Evolutionary conservation across 352 stramenopile species (phyloP).

Genomic region (Pythium utonaiense): DNA sequence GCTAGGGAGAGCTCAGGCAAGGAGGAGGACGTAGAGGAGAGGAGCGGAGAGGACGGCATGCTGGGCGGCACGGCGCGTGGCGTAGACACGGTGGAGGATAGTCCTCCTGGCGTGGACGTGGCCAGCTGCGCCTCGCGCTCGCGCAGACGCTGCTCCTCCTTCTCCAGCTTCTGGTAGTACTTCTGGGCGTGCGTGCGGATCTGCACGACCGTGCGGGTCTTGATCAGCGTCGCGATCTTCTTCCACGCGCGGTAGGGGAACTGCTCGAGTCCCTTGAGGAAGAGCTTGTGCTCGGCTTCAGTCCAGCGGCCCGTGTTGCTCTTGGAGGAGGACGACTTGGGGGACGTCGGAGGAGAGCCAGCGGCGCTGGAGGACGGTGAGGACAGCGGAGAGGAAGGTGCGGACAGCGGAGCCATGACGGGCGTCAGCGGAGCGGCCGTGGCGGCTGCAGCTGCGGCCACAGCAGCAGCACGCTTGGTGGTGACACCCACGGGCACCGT

Average conservation of each 20-base stretch:
- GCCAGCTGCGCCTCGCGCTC: slow-evolving; percentile 53
- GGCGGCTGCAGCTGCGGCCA: slow-evolving; percentile 4
- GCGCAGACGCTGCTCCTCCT: slow-evolving; percentile 75
- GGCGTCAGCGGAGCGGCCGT: not conserved
- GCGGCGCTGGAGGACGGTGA: slow-evolving; percentile 1
- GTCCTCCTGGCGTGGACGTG: not conserved
- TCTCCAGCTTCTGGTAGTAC: slow-evolving; percentile 89
- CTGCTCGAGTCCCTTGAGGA: slow-evolving; percentile 79
- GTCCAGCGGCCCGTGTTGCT: slow-evolving; percentile 84
- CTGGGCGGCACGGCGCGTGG: not conserved
- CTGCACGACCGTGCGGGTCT: slow-evolving; percentile 90
- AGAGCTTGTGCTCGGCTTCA: slow-evolving; percentile 86
- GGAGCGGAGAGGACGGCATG: slow-evolving; percentile 1
- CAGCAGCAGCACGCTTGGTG: slow-evolving; percentile 21
- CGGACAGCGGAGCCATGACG: slow-evolving; percentile 7
- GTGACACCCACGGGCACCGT: not conserved
- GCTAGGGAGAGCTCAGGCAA: slow-evolving; percentile 11
- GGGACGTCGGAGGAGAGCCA: slow-evolving; percentile 16
- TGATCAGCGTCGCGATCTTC: slow-evolving; percentile 93
- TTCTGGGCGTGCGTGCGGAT: slow-evolving; percentile 88
- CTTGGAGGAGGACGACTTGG: slow-evolving; percentile 37
- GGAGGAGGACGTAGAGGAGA: not conserved
- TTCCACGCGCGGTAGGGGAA: slow-evolving; percentile 88
- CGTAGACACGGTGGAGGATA: slow-evolving; percentile 8
- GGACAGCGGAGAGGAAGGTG: slow-evolving; percentile 9